Evolutionary conservation across 1,284 basidiomycete species (phyloP).

Genomic region (Melampsora larici-populina): DNA sequence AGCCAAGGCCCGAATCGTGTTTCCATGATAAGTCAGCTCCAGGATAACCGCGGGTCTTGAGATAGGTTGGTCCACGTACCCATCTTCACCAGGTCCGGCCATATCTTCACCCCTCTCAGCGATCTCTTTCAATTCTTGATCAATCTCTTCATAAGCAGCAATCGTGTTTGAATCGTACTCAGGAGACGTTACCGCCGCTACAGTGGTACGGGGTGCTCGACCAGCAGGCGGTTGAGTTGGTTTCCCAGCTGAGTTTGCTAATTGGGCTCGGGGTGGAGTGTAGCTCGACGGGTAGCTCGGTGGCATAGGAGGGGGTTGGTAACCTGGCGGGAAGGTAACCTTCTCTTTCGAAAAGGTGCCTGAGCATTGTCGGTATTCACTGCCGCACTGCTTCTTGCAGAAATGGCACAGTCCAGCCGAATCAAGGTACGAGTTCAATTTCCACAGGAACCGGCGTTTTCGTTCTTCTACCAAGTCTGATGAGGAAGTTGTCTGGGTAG

Average conservation of each 20-base stretch:
- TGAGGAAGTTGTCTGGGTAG: not conserved
- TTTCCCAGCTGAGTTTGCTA: not conserved
- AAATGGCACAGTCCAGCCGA: not conserved
- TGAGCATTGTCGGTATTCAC: not conserved
- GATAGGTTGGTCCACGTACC: too few relatives aligned
- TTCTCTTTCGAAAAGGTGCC: not conserved
- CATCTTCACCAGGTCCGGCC: not conserved
- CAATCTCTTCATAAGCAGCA: not conserved
- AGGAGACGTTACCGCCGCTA: not conserved
- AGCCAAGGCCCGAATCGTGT: too few relatives aligned
- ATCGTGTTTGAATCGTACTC: too few relatives aligned
- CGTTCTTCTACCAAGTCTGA: not conserved
- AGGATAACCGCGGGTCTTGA: too few relatives aligned
- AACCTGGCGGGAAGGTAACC: not conserved
- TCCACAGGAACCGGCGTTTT: conserved; percentile 7
- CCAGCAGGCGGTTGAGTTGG: not conserved
- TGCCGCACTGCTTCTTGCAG: conserved; percentile 10
- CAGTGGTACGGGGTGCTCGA: not conserved
- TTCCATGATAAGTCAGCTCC: too few relatives aligned
- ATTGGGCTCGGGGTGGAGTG: not conserved
- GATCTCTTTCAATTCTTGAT: not conserved
- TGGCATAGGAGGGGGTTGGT: not conserved
- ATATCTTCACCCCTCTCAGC: too few relatives aligned
- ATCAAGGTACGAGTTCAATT: conserved; percentile 2
- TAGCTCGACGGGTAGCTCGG: not conserved